These are phyloP conservation scores for Monosporascus sp. DNA, from an alignment of 2,329 filamentous ascomycete genomes.

Conservation along the genomic window DNA sequence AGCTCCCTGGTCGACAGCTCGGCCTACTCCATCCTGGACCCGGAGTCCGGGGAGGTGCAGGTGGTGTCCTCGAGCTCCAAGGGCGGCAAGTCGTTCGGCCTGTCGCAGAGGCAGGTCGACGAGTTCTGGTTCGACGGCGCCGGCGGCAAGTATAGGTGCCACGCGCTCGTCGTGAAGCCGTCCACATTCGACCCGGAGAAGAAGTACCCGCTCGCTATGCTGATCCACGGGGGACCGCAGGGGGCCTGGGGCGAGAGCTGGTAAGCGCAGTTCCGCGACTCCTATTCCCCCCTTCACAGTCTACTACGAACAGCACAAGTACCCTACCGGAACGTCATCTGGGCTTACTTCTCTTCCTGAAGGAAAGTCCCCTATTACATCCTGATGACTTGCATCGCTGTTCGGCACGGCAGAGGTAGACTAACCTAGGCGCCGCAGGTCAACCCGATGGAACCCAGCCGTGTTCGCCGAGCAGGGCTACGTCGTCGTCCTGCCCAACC, in stretches of 20 bases:
- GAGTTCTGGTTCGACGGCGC: constrained; percentile 68
- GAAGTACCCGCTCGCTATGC: constrained; percentile 72
- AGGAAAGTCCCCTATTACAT: too few relatives aligned
- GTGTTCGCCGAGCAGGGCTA: constrained; percentile 86
- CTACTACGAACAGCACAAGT: neutral
- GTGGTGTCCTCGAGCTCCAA: constrained; percentile 60
- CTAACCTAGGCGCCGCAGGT: constrained; percentile 2
- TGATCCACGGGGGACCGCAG: constrained; percentile 82
- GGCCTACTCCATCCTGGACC: constrained; percentile 57
- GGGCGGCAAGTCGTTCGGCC: constrained; percentile 60
- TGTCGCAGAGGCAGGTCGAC: constrained; percentile 57
- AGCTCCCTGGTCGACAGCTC: constrained; percentile 69
- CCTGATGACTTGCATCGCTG: too few relatives aligned
- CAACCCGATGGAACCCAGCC: constrained; percentile 77
- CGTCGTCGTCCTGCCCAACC: constrained; percentile 75
- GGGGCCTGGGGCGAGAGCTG: constrained; percentile 70
- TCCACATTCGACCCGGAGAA: constrained; percentile 62
- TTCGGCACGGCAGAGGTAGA: too few relatives aligned
- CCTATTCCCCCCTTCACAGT: neutral
- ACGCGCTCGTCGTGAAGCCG: constrained; percentile 64
- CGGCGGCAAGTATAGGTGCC: constrained; percentile 56
- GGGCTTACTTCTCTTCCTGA: too few relatives aligned
- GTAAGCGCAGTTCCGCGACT: constrained; percentile 6
- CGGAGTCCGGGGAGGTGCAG: constrained; percentile 28
- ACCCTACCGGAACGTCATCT: too few relatives aligned